Percentiles rank a stretch among this genome's conserved stretches.
phyloP scores from a whole-genome alignment of 805 yeast species.

The Sungouiella thailandica region DNA sequence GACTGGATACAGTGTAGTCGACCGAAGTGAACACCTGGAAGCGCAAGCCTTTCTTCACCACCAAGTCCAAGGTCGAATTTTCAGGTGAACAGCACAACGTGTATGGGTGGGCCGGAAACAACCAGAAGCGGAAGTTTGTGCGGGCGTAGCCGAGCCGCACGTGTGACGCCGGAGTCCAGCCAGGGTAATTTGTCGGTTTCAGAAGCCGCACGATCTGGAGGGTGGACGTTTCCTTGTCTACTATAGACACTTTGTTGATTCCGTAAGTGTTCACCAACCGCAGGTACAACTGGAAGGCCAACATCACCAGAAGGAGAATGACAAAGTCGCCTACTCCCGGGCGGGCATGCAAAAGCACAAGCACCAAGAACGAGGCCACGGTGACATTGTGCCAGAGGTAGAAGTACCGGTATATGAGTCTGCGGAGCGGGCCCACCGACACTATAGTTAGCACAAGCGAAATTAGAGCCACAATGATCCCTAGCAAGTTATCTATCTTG shows the following conservation, averaged over 20 bases:
- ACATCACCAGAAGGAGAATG: constrained; percentile 14
- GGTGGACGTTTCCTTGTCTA: constrained; percentile 11
- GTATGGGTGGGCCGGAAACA: constrained; percentile 64
- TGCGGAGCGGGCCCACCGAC: constrained; percentile 47
- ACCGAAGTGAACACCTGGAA: constrained; percentile 9
- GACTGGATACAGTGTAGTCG: constrained; percentile 18
- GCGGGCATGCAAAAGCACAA: constrained; percentile 60
- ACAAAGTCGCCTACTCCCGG: constrained; percentile 51
- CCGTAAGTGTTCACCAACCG: constrained; percentile 20
- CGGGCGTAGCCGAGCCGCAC: constrained; percentile 29
- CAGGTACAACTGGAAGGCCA: constrained; percentile 33
- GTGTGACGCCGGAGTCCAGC: constrained; percentile 52
- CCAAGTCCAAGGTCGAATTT: constrained; percentile 36
- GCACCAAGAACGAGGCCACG: constrained; percentile 39
- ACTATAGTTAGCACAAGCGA: constrained; percentile 36
- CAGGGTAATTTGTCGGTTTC: constrained; percentile 17
- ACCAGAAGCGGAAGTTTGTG: constrained; percentile 19
- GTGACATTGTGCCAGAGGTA: constrained; percentile 53
- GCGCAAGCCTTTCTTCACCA: constrained; percentile 39
- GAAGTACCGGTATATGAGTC: constrained; percentile 46
- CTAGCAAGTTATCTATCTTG: constrained; percentile 42
- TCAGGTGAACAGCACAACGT: constrained; percentile 47
- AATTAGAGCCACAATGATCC: constrained; percentile 40
- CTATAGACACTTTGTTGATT: constrained; percentile 13
- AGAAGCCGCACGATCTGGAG: constrained; percentile 19